phyloP scores from a whole-genome alignment of 2,329 filamentous ascomycete genomes.

The Ascochyta clinopodiicola region DNA sequence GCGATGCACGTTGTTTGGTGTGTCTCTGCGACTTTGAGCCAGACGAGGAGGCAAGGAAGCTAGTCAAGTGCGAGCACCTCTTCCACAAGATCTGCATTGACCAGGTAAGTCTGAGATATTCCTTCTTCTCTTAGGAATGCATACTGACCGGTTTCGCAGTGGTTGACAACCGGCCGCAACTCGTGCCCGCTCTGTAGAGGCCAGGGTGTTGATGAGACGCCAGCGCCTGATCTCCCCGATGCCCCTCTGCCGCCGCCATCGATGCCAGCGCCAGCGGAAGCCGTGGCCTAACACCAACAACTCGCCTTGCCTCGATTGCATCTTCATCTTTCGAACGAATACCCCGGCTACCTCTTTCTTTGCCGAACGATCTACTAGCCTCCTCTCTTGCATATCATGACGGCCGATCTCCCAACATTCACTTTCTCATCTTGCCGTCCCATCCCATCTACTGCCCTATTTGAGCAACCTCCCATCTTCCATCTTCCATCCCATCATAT shows the following conservation, averaged over 20 bases:
- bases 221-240: slow-evolving; percentile 16
- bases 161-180: slow-evolving; percentile 71
- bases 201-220: slow-evolving; percentile 62
- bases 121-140: neutral
- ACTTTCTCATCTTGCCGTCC: no score
- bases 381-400: slow-evolving; percentile 8
- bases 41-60: slow-evolving; percentile 65
- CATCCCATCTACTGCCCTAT: no score
- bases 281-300: slow-evolving; percentile 8
- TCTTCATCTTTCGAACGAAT: slow-evolving; percentile 1
- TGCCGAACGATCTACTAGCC: neutral
- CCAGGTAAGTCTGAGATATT: slow-evolving; percentile 58
- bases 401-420: neutral
- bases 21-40: slow-evolving; percentile 71
- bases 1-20: slow-evolving; percentile 66
- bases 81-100: slow-evolving; percentile 75
- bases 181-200: slow-evolving; percentile 68
- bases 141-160: slow-evolving; percentile 53
- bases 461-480: no score
- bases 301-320: slow-evolving; percentile 6
- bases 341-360: neutral
- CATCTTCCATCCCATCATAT: neutral
- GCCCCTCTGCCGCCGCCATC: slow-evolving; percentile 13
- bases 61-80: slow-evolving; percentile 69
- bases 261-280: slow-evolving; percentile 20